Base-by-base conservation (phyloP, 495 filamentous ascomycete species). In the Tuber microsphaerosporum region DNA sequence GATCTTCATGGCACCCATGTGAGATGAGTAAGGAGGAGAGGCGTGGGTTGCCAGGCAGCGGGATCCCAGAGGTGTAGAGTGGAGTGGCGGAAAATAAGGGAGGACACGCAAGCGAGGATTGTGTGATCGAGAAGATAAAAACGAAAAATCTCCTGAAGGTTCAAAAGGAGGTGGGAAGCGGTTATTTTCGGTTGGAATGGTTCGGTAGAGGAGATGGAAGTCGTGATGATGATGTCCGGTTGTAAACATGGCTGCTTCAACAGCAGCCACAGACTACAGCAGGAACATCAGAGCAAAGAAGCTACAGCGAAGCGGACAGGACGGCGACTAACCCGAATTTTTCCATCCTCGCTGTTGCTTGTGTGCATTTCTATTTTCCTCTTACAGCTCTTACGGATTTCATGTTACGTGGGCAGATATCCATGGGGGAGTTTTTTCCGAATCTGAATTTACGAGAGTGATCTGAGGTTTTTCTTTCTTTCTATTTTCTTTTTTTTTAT, bases 1-100 rank as follows among this genome's bases (percentile, higher is more conserved):
- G 70, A 75, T 82, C 56, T 65, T 19, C 56, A 65, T 34, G 56
- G 56, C 56, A 65, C 56, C 26, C 56, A 65, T 65, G 56, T 19
- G 26, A 34, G 56, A 34, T 34, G 56, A 34, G 56, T 34, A 34
- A 65, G 56, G 56, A 34, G 56, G 56, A 34, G 56, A 34, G 26
- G 56, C 26, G 31, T 65, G 56, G 56, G 56, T 65, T 34, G 26
- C 14, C 14, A 19, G 26, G 56, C 26, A 26, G 34, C 26, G 56
- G 56, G 56, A 34, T 4, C 56, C 56, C 56, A 12, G 56, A 7
- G 56, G 56, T 34, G 56, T 34, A 17, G 56, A 34, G 14, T 17
- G 56, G 56, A 17, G 56, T 65, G 14, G 26, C 26, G 7, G 56
- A 31, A 65, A 34, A 65, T 34, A 34, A 34, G 56, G 17, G 56